A percentile compares a stretch with the other conserved stretches of the same genome.
phyloP scores from a whole-genome alignment of 2,329 filamentous ascomycete genomes.

The Setomelanomma holmii region DNA sequence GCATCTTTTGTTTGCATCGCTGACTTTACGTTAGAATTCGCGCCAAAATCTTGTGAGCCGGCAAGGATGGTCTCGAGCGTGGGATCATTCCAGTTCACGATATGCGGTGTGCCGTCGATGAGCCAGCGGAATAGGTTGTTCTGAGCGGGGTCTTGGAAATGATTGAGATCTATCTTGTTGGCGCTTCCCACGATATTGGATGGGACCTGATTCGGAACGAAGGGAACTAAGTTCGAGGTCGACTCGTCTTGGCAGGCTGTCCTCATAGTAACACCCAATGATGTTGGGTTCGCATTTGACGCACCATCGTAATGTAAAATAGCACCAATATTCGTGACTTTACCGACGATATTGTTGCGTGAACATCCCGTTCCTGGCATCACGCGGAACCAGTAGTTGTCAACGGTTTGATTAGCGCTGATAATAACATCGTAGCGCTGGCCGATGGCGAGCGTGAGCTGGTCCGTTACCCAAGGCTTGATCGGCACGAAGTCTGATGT shows the following conservation, averaged over 20 bases:
- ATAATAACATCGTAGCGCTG: slow-evolving; percentile 58
- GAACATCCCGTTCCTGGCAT: slow-evolving; percentile 43
- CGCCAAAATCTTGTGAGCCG: slow-evolving; percentile 28
- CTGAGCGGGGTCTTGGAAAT: slow-evolving; percentile 37
- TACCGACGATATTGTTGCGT: slow-evolving; percentile 33
- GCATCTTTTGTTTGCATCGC: slow-evolving; percentile 25
- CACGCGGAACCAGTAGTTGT: slow-evolving; percentile 57
- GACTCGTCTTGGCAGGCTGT: slow-evolving; percentile 50
- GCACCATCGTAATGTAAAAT: slow-evolving; percentile 51
- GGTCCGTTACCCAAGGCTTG: slow-evolving; percentile 45
- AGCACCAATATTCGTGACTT: slow-evolving; percentile 44
- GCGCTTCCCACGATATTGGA: slow-evolving; percentile 35
- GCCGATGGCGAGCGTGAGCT: slow-evolving; percentile 44
- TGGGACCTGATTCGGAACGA: slow-evolving; percentile 51
- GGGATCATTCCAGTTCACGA: slow-evolving; percentile 53
- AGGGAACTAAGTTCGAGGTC: slow-evolving; percentile 43
- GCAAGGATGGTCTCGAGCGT: slow-evolving; percentile 54
- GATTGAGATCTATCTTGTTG: slow-evolving; percentile 36
- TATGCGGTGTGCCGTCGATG: slow-evolving; percentile 49
- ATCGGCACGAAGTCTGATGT: slow-evolving; percentile 54
- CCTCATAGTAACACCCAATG: slow-evolving; percentile 38
- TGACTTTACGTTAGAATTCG: slow-evolving; percentile 38
- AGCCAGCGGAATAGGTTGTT: slow-evolving; percentile 54
- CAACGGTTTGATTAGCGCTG: slow-evolving; percentile 52
- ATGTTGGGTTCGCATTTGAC: slow-evolving; percentile 45